Base-by-base conservation (phyloP, 2,329 filamentous ascomycete species). In the Botrytis cinerea region DNA sequence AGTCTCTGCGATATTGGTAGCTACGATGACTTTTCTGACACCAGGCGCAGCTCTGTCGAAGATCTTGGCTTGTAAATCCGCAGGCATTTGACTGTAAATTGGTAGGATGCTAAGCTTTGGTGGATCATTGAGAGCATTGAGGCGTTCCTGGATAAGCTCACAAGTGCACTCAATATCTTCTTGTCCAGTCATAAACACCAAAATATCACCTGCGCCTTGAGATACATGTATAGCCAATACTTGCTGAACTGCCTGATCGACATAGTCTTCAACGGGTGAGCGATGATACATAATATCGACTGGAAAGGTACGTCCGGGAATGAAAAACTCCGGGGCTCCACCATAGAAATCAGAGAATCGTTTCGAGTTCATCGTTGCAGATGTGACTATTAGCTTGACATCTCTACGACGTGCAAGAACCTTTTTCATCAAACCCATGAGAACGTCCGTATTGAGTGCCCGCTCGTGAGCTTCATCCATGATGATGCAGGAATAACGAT, bases 381-480 rank as follows among this genome's bases (percentile, higher is more conserved):
- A 98, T 1, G 96, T 99, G 70, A 99, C 95, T 74, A 99, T 98
- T 66, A 99, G 86, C 82, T 98, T 99, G 66, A 99, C 85, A 80
- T 99, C 96, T 79, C 94, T 89, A 74, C 97, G 89, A 70, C 95
- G 88, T 75, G 95, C 92, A 64, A 99, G 84, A 6, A 99, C 95
- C 83, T 99, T 99, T 82, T 98, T 99, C 84, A 99, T 95, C 43
- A 99, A 84, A 0, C 96, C 96, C 93, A 99, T 97, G 22, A 99
- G 85, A 28, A 99, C 95, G 82, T 99, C 96, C 0, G 96, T 99
- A 80, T 99, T 98, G 68, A 99, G 84, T 1, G 96, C 95, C 82
- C 96, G 89, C 83, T 99, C 96, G 87, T 99, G 96, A 7, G 96
- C 97, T 84, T 99, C 96, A 81, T 99, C 96, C 96, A 99, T 99